Evolutionary conservation across 352 stramenopile genomes (phyloP).

Genomic region (Phytophthora fragariae): DNA sequence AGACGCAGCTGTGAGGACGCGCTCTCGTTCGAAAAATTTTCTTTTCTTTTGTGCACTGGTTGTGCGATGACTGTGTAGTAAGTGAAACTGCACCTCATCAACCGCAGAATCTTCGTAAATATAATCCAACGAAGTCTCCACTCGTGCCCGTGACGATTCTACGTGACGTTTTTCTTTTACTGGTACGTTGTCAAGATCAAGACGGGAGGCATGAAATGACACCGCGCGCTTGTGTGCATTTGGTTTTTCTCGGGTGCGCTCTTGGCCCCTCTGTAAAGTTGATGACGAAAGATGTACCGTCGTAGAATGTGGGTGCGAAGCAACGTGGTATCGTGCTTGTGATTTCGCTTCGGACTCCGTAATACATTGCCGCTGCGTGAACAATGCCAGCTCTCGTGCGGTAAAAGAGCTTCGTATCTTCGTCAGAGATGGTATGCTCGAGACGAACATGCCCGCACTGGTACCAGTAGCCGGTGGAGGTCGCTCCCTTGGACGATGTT

Average conservation of each 20-base stretch:
- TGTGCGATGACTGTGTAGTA: constrained; percentile 43
- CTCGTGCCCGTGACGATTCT: constrained; percentile 40
- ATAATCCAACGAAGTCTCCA: constrained; percentile 65
- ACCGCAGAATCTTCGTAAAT: constrained; percentile 67
- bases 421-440: constrained; percentile 29
- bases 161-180: constrained; percentile 1
- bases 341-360: not conserved
- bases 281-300: not conserved
- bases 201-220: not conserved
- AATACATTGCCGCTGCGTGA: constrained; percentile 25
- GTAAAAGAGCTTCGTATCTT: constrained; percentile 40
- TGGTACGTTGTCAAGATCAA: not conserved
- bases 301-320: constrained; percentile 25
- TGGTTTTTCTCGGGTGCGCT: not conserved
- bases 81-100: constrained; percentile 54
- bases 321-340: constrained; percentile 27
- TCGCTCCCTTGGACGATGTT: constrained; percentile 1
- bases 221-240: constrained; percentile 14
- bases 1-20: constrained; percentile 49
- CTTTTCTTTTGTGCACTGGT: constrained; percentile 40
- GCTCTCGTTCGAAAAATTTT: constrained; percentile 52
- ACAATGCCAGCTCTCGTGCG: constrained; percentile 33
- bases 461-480: constrained; percentile 1
- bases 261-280: not conserved
- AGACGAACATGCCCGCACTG: constrained; percentile 25